Base-by-base conservation (phyloP, 352 stramenopile genomes). In the Pythium dissotocum region DNA sequence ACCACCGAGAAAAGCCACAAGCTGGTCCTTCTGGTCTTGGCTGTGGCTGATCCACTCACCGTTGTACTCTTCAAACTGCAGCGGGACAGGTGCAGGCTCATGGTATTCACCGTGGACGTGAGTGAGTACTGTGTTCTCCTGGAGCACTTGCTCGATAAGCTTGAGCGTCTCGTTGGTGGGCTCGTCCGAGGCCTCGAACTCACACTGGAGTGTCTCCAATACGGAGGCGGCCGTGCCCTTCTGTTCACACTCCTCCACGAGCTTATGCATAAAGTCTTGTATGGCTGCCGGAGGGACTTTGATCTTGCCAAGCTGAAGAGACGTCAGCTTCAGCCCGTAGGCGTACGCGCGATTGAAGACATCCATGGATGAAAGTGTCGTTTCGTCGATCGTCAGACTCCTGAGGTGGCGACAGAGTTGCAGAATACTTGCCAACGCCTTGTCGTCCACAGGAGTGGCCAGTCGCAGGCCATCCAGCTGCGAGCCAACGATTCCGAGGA, bases 301-400 rank as follows among this genome's bases (percentile, higher is more conserved):
- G 42, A 64, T 48, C 30, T 57, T 14, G 13, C 10, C 42, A 16
- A 64, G 10, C 24, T 48, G 46, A 12, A 64, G 58, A 26, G 58
- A 64, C n/a, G 58, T 64, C 6, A 64, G 3, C 9, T 26, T 42
- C 28, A 46, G 10, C 36, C 36, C 58, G 12, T 55, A 2, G 8
- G 10, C 8, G 32, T 57, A 64, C 6, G 35, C 58, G 5, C 56
- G 9, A 5, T 54, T 9, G 13, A 63, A 30, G 2, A 42, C 40
- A 1, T 44, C 58, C 42, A 64, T 57, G 16, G 58, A 64, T 3
- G 26, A 5, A 2, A 64, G 26, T 1, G 1, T 38, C 21, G 42
- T 9, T 3, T 16, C 42, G 42, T 18, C 55, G 30, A 56, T 24
- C 16, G 58, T 30, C 18, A 64, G 58, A n/a, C 44, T 64, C 16